phyloP scores from a whole-genome alignment of 2,329 filamentous ascomycete genomes.

The Neurospora sp. region DNA sequence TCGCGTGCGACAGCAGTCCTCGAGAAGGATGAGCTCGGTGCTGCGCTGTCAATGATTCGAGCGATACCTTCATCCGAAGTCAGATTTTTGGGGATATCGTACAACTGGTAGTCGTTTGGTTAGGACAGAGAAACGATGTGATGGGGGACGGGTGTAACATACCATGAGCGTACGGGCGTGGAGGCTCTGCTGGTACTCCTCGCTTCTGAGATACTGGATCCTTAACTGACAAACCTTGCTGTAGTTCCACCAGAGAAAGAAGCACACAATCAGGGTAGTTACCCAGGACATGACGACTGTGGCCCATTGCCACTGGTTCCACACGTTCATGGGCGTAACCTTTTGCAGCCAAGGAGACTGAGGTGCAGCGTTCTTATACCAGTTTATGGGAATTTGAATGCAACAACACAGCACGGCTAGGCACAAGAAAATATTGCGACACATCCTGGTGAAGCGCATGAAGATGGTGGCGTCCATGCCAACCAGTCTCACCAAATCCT shows the following conservation, averaged over 20 bases:
- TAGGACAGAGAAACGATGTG: constrained; percentile 6
- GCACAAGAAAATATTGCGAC: constrained; percentile 74
- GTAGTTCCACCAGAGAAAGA: constrained; percentile 89
- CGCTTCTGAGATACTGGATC: constrained; percentile 70
- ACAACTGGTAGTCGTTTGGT: constrained; percentile 45
- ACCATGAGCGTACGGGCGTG: constrained; percentile 65
- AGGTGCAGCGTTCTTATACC: constrained; percentile 36
- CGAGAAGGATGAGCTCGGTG: constrained; percentile 68
- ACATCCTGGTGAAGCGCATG: constrained; percentile 81
- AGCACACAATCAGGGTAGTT: constrained; percentile 65
- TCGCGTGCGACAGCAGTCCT: constrained; percentile 80
- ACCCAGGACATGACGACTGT: constrained; percentile 50
- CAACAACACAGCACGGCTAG: constrained; percentile 63
- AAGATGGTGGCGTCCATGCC: constrained; percentile 90
- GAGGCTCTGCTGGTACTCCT: constrained; percentile 80
- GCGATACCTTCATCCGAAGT: constrained; percentile 81
- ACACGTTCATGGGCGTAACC: constrained; percentile 50
- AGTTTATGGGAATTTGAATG: constrained; percentile 74
- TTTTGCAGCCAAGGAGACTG: constrained; percentile 39
- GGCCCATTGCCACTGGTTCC: constrained; percentile 44
- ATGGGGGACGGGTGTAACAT: constrained; percentile 15
- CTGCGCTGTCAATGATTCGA: constrained; percentile 69
- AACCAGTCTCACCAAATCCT: constrained; percentile 66
- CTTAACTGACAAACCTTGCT: constrained; percentile 59
- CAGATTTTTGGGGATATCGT: constrained; percentile 69